Evolutionary conservation across 2,329 filamentous ascomycete species (phyloP).

Genomic region (Orbilia oligospora): DNA sequence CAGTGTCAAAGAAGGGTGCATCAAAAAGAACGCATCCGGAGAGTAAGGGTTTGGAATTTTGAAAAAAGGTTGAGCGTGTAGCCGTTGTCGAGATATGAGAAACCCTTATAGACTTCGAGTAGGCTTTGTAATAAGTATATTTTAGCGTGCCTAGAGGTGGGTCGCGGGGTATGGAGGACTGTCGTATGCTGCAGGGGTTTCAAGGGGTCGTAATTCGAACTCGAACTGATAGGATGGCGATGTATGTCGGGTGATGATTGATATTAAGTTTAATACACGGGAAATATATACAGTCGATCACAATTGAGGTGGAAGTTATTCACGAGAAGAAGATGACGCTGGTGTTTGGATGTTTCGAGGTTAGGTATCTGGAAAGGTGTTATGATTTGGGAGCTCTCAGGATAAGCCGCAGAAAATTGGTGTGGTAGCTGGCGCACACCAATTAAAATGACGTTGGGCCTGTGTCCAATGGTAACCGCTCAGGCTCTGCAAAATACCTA

Average conservation of each 20-base stretch:
- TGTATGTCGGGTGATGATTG: neutral
- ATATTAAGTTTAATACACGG: neutral
- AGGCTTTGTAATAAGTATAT: neutral
- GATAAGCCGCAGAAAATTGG: constrained; percentile 41
- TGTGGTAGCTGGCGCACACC: constrained; percentile 19
- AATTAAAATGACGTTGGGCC: constrained; percentile 39
- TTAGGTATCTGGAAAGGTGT: constrained; percentile 41
- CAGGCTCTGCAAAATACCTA: neutral
- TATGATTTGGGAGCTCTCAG: constrained; percentile 34
- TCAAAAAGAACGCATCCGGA: constrained; percentile 54
- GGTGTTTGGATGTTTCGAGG: neutral
- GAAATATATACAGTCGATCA: constrained; percentile 1
- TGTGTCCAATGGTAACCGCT: constrained; percentile 19
- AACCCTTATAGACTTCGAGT: neutral
- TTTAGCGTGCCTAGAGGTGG: neutral
- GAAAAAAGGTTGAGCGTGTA: neutral
- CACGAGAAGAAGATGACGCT: constrained; percentile 1
- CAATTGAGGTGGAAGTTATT: constrained; percentile 15
- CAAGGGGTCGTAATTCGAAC: constrained; percentile 6
- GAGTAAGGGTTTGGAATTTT: constrained; percentile 15
- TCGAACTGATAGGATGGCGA: neutral
- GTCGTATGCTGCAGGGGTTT: constrained; percentile 12
- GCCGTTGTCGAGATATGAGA: neutral
- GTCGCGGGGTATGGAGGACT: constrained; percentile 23
- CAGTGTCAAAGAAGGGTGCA: constrained; percentile 60